A percentile compares a stretch with the other conserved stretches of the same genome.
These are phyloP conservation scores for Backusella morwellensis DNA, from an alignment of 192 early-diverging fungal species.

Conservation along the genomic window DNA sequence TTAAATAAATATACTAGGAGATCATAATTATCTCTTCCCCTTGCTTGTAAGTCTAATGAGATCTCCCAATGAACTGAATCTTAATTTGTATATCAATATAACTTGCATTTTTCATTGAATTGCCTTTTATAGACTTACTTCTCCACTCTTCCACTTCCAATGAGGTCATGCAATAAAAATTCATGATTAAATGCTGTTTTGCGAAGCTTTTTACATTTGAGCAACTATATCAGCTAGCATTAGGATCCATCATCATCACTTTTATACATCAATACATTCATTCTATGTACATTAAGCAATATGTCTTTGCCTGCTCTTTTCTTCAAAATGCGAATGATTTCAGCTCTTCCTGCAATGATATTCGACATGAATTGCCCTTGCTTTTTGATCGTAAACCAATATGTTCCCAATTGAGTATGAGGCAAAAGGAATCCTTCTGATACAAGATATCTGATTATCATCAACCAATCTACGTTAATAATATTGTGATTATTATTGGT, in stretches of 20 bases:
- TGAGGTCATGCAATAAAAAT: conserved; percentile 46
- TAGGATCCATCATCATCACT: background rate
- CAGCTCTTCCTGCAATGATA: conserved; percentile 40
- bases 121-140: conserved; percentile 26
- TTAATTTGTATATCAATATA: background rate
- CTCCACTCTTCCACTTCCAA: conserved; percentile 50
- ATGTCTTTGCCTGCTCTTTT: conserved; percentile 45
- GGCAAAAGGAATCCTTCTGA: conserved; percentile 26
- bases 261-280: background rate
- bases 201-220: conserved; percentile 35
- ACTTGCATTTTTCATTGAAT: background rate
- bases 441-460: conserved; percentile 15
- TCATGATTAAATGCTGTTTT: conserved; percentile 39
- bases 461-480: background rate
- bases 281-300: conserved; percentile 29
- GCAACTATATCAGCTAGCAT: conserved; percentile 17
- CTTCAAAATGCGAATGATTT: conserved; percentile 43
- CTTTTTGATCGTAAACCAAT: conserved; percentile 39
- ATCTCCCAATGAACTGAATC: conserved; percentile 39
- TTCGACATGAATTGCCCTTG: conserved; percentile 44
- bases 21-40: conserved; percentile 21
- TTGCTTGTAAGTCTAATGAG: conserved; percentile 45
- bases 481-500: background rate
- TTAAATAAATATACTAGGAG: background rate
- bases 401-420: conserved; percentile 32